These are phyloP conservation scores for Lyophyllum shimeji DNA, from an alignment of 768 basidiomycete species.

Conservation along the genomic window DNA sequence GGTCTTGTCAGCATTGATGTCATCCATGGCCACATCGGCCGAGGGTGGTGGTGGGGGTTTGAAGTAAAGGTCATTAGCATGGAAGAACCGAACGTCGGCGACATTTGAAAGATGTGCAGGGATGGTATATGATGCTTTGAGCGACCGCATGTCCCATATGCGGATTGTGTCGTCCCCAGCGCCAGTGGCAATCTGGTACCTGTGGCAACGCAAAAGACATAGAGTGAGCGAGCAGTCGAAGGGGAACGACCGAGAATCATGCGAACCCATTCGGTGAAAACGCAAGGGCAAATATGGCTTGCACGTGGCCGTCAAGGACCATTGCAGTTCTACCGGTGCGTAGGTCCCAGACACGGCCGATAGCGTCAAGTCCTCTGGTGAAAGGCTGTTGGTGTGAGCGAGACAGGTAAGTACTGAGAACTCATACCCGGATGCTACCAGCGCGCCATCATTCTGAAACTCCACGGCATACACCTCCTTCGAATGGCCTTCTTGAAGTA, in stretches of 20 bases:
- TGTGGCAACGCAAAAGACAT: conserved; percentile 32
- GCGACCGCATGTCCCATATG: conserved; percentile 96
- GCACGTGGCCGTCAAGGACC: conserved; percentile 96
- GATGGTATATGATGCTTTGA: conserved; percentile 93
- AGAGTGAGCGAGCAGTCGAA: conserved; percentile 8
- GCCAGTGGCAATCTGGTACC: conserved; percentile 96
- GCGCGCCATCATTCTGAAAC: conserved; percentile 92
- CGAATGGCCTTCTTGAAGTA: conserved; percentile 95
- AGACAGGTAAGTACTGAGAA: not conserved
- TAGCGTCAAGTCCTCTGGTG: conserved; percentile 88
- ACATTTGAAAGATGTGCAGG: conserved; percentile 95
- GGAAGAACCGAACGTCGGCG: conserved; percentile 94
- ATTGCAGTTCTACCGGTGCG: conserved; percentile 94
- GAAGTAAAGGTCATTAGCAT: conserved; percentile 54
- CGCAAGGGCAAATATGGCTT: conserved; percentile 85
- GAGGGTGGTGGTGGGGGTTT: conserved; percentile 32
- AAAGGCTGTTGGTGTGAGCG: conserved; percentile 2
- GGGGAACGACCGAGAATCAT: conserved; percentile 18
- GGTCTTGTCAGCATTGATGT: conserved; percentile 35
- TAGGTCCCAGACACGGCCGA: conserved; percentile 96
- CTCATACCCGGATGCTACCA: conserved; percentile 88
- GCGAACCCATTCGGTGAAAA: conserved; percentile 96
- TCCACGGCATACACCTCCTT: conserved; percentile 96
- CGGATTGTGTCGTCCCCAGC: conserved; percentile 97
- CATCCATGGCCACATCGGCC: conserved; percentile 54